phyloP scores from a whole-genome alignment of 2,329 filamentous ascomycete genomes.

The Trichoderma sp. region DNA sequence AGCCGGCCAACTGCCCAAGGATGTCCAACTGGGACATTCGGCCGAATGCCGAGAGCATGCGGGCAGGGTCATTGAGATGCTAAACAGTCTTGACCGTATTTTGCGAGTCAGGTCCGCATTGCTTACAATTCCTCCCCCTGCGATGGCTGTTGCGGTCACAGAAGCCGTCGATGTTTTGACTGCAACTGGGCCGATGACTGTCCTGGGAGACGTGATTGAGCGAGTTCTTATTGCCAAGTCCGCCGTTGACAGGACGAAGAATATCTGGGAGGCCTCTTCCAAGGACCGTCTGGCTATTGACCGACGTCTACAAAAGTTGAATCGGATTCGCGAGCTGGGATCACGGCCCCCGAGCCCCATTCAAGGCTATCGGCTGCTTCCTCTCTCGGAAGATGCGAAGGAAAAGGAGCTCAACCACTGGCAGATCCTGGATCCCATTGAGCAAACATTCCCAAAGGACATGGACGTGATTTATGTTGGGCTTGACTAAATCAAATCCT shows the following conservation, averaged over 20 bases:
- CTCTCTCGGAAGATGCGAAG: constrained; percentile 28
- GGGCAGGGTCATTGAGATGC: constrained; percentile 48
- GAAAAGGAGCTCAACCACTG: constrained; percentile 32
- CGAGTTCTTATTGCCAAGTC: constrained; percentile 52
- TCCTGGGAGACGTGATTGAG: constrained; percentile 51
- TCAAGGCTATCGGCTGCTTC: constrained; percentile 33
- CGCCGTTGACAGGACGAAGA: constrained; percentile 54
- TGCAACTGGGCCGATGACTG: constrained; percentile 52
- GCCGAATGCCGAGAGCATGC: constrained; percentile 51
- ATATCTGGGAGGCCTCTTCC: constrained; percentile 58
- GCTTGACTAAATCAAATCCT: constrained; percentile 26
- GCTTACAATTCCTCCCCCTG: constrained; percentile 53
- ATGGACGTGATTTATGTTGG: constrained; percentile 39
- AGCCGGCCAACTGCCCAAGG: constrained; percentile 36
- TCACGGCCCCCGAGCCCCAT: constrained; percentile 28
- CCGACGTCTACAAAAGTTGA: constrained; percentile 35
- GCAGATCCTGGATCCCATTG: constrained; percentile 38
- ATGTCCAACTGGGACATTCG: constrained; percentile 45
- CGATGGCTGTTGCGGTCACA: constrained; percentile 59
- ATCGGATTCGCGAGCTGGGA: constrained; percentile 34
- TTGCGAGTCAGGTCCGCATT: constrained; percentile 32
- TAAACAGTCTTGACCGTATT: constrained; percentile 40
- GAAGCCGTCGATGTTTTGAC: constrained; percentile 66
- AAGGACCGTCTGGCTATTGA: constrained; percentile 49
- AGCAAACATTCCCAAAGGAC: constrained; percentile 35